Base-by-base conservation (phyloP, 2,329 filamentous ascomycete species). In the Fusarium dlaminii region DNA sequence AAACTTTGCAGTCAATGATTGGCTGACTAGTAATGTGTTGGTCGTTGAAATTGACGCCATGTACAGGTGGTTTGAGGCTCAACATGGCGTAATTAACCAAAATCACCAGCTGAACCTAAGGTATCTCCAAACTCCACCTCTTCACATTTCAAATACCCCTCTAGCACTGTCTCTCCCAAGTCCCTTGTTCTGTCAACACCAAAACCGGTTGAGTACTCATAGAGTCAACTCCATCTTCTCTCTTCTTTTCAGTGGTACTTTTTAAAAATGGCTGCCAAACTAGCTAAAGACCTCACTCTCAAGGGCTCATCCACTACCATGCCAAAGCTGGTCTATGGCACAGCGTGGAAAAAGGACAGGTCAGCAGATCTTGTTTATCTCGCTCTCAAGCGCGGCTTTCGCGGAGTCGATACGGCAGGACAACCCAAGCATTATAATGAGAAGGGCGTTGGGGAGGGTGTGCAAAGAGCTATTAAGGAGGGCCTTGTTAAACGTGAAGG, bases 361-460 rank as follows among this genome's bases (percentile, higher is more conserved):
- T 94, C 93, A 0, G 86, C 88, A 27, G 84, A 88, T 62, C 86
- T 96, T 6, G 93, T 96, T 29, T 89, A 91, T 75, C 82, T 87
- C 71, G 94, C 94, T 5, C 79, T 96, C 39, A 85, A 86, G 49
- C 84, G 88, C 49, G 93, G 94, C 10, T 96, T 96, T 76, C 87
- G 90, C 37, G 92, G 86, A 52, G 84, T 96, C 68, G 94, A 96
- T 79, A 96, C 94, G 1, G 93, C 93, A 15, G 92, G 92, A 22
- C 93, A 95, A 81, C 93, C 93, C 5, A 89, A 89, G 69, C 93
- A 96, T 82, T 96, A 96, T 81, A 88, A 91, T 73, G 94, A 97
- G 81, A 84, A 88, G 61, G 85, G 92, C 12, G 92, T 94, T 4
- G 93, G 90, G 6, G 86, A 89, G 32, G 94, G 91, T 6, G 85